Base-by-base conservation (phyloP, 345 rosid species). In the Bruguiera sexangula region DNA sequence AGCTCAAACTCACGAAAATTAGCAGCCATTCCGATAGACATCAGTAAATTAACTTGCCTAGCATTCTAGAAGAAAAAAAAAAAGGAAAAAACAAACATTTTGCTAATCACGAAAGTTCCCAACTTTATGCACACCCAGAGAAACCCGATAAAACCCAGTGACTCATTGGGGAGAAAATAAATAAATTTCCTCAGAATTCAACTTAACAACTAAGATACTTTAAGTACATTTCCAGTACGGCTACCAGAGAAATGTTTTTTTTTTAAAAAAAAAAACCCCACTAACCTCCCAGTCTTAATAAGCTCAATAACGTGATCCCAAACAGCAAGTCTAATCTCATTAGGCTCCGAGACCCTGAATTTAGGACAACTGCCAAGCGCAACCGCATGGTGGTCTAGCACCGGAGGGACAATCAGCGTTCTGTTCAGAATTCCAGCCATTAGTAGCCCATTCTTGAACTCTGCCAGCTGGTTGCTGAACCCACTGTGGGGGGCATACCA, bases 341-440 rank as follows among this genome's bases (percentile, higher is more conserved):
- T 78, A 8, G 96, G 82, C 16, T 9, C 75, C 62, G 62, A 75
- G 70, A 95, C 94, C 88, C 99, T 86, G 71, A 95, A 90, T 78
- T 92, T 95, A 3, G 99, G 97, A 81, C 99, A 95, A 72, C 96
- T 95, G 6, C 96, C 99, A 10, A 95, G 96, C 68, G 85, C 94
- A 19, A 95, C 85, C 2, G 97, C 99, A 63, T 95, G 96, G 81
- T 95, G 97, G 77, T 90, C 91, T 4, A 95, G 89, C 50, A 95
- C 73, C 46, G 99, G 99, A 68, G 97, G 96, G 39, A 95, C 79
- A 54, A 90, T 75, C 64, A 95, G 70, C 19, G 99, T 90, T 75
- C 99, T 87, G 68, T 95, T 90, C 62, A 95, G 77, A 63, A 92
- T 84, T 46, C 71, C 87, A 22, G 96, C 93, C 85, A 90, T 81